A percentile compares a stretch with the other conserved stretches of the same genome.
These are phyloP conservation scores for Graphiopsis chlorocephala DNA, from an alignment of 2,329 filamentous ascomycete species.

Conservation along the genomic window DNA sequence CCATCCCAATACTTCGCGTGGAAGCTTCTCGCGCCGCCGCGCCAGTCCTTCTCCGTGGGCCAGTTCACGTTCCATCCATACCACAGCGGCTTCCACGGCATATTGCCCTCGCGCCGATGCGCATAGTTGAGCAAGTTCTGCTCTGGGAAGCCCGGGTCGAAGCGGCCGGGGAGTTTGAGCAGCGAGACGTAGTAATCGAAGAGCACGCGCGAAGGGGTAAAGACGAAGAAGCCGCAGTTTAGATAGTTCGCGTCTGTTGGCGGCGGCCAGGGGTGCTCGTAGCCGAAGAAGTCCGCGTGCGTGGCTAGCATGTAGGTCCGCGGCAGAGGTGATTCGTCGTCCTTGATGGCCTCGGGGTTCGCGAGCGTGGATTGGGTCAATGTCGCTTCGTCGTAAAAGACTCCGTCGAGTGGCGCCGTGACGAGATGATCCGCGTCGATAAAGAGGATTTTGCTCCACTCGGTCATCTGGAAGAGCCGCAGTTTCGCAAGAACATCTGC, in stretches of 20 bases:
- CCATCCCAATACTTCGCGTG: slow-evolving; percentile 43
- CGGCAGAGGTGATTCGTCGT: slow-evolving; percentile 38
- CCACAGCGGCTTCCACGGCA: slow-evolving; percentile 41
- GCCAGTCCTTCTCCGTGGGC: slow-evolving; percentile 38
- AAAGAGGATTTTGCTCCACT: slow-evolving; percentile 37
- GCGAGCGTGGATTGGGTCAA: slow-evolving; percentile 30
- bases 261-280: slow-evolving; percentile 34
- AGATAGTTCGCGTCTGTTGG: slow-evolving; percentile 30
- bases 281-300: slow-evolving; percentile 33
- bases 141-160: slow-evolving; percentile 36
- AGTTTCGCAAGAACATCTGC: slow-evolving; percentile 38
- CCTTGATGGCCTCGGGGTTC: slow-evolving; percentile 23
- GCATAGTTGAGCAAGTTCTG: slow-evolving; percentile 43
- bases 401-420: slow-evolving; percentile 30
- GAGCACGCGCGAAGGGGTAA: slow-evolving; percentile 33
- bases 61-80: slow-evolving; percentile 42
- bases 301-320: slow-evolving; percentile 41
- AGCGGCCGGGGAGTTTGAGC: slow-evolving; percentile 32
- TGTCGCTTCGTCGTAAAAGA: slow-evolving; percentile 39
- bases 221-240: slow-evolving; percentile 41
- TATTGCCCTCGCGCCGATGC: slow-evolving; percentile 38
- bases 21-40: slow-evolving; percentile 36
- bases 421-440: slow-evolving; percentile 36
- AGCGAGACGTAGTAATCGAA: slow-evolving; percentile 40
- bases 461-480: slow-evolving; percentile 34